Percentiles rank a stretch among this genome's conserved stretches.
Evolutionary conservation across 768 basidiomycete species (phyloP).

Genomic region (Rhizopogon sp.): DNA sequence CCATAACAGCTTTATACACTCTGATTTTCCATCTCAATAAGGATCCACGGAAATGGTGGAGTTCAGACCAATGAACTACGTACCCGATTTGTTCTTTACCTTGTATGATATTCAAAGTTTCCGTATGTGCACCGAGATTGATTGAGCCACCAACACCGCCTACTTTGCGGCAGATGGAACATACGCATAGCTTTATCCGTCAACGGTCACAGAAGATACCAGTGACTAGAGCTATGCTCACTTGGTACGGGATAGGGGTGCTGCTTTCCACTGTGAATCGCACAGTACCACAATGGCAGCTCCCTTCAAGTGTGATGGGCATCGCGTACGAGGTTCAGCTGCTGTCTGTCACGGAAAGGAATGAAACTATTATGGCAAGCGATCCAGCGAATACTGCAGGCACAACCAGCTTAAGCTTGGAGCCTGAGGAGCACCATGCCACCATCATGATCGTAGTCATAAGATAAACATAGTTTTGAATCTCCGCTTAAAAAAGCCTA

Average conservation of each 20-base stretch:
- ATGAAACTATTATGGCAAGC: too few relatives aligned
- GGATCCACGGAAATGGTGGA: not conserved
- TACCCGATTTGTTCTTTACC: constrained; percentile 55
- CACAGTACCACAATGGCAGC: constrained; percentile 32
- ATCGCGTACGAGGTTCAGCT: constrained; percentile 22
- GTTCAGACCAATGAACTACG: not conserved
- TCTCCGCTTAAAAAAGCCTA: constrained; percentile 1
- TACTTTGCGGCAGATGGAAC: constrained; percentile 70
- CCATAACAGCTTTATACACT: constrained; percentile 57
- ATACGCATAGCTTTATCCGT: constrained; percentile 46
- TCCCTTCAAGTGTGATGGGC: constrained; percentile 47
- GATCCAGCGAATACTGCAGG: too few relatives aligned
- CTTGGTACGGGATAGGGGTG: constrained; percentile 63
- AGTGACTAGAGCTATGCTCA: constrained; percentile 10
- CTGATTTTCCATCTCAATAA: constrained; percentile 25
- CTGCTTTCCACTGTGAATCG: constrained; percentile 35
- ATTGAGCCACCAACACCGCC: constrained; percentile 62
- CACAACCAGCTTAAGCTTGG: too few relatives aligned
- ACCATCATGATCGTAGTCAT: too few relatives aligned
- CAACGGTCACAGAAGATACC: not conserved
- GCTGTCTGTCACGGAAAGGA: not conserved
- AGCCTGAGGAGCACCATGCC: too few relatives aligned
- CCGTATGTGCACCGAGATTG: constrained; percentile 54
- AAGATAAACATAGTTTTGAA: not conserved
- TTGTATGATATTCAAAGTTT: constrained; percentile 44